Percentiles rank a stretch among this genome's conserved stretches.
These are phyloP conservation scores for Nemania sp. DNA, from an alignment of 2,329 filamentous ascomycete species.

Conservation along the genomic window DNA sequence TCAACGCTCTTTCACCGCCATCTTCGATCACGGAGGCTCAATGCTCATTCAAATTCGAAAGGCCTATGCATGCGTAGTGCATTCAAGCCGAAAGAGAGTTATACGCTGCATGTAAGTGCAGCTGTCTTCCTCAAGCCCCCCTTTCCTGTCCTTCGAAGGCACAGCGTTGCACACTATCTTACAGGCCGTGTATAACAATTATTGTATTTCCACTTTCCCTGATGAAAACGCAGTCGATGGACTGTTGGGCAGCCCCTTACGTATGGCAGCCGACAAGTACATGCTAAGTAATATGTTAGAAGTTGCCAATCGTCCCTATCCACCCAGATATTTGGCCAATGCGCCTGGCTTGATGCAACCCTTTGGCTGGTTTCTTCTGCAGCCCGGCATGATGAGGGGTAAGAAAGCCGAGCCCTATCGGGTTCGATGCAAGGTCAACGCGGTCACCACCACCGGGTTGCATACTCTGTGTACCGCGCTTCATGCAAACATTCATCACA, in stretches of 20 bases:
- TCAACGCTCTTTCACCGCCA: slow-evolving; percentile 10
- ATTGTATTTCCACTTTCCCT: slow-evolving; percentile 20
- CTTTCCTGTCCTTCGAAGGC: neutral
- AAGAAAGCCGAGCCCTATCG: slow-evolving; percentile 16
- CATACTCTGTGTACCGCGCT: slow-evolving; percentile 8
- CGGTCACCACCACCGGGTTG: slow-evolving; percentile 13
- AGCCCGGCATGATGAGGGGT: slow-evolving; percentile 14
- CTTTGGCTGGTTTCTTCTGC: slow-evolving; percentile 6
- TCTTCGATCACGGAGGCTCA: neutral
- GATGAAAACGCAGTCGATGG: neutral
- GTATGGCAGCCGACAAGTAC: neutral
- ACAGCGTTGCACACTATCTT: too few relatives aligned
- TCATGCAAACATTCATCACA: slow-evolving; percentile 24
- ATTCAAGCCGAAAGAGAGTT: neutral
- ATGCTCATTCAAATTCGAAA: neutral
- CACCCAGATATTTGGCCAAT: neutral
- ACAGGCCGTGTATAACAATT: too few relatives aligned
- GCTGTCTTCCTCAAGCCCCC: neutral
- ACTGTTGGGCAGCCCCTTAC: slow-evolving; percentile 2
- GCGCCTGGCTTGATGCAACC: slow-evolving; percentile 12
- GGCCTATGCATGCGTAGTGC: slow-evolving; percentile 8
- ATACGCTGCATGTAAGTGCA: neutral
- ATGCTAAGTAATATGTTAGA: neutral
- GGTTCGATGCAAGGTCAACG: slow-evolving; percentile 16
- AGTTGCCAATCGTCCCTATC: neutral